Evolutionary conservation across 805 yeast species (phyloP).

Genomic region (Sugiyamaella marilandica): DNA sequence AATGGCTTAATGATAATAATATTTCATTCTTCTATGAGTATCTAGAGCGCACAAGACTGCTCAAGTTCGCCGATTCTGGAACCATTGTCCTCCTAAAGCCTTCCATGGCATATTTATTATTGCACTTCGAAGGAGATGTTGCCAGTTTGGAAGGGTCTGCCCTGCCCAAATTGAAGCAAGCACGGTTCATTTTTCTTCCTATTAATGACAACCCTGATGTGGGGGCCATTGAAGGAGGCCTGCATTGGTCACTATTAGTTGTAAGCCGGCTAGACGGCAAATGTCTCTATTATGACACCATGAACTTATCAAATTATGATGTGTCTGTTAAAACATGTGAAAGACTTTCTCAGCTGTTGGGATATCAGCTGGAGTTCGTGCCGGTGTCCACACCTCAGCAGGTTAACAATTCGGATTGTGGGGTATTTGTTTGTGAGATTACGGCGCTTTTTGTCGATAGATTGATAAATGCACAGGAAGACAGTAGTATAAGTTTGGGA

Average conservation of each 20-base stretch:
- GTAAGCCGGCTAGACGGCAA: slow-evolving; percentile 44
- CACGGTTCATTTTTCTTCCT: slow-evolving; percentile 59
- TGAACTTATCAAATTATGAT: slow-evolving; percentile 41
- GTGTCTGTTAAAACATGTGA: slow-evolving; percentile 34
- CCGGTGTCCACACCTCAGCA: slow-evolving; percentile 44
- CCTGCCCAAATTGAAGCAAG: slow-evolving; percentile 41
- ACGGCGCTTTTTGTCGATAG: slow-evolving; percentile 27
- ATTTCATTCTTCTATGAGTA: slow-evolving; percentile 59
- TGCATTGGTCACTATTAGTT: slow-evolving; percentile 70
- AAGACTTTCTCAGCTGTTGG: slow-evolving; percentile 32
- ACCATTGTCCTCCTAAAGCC: slow-evolving; percentile 49
- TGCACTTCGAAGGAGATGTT: slow-evolving; percentile 39
- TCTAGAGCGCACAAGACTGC: slow-evolving; percentile 37
- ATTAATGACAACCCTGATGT: slow-evolving; percentile 61
- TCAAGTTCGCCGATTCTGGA: slow-evolving; percentile 20
- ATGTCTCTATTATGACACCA: slow-evolving; percentile 57
- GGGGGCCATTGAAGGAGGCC: slow-evolving; percentile 54
- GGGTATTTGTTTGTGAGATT: slow-evolving; percentile 37
- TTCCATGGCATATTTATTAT: slow-evolving; percentile 57
- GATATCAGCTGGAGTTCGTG: slow-evolving; percentile 22
- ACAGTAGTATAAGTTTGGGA: slow-evolving; percentile 13
- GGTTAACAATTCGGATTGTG: slow-evolving; percentile 47
- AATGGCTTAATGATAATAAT: slow-evolving; percentile 73
- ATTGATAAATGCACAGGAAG: slow-evolving; percentile 19
- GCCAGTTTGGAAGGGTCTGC: slow-evolving; percentile 37